Evolutionary conservation across 1,284 basidiomycete species (phyloP).

Genomic region (Rugosomyces carneus): DNA sequence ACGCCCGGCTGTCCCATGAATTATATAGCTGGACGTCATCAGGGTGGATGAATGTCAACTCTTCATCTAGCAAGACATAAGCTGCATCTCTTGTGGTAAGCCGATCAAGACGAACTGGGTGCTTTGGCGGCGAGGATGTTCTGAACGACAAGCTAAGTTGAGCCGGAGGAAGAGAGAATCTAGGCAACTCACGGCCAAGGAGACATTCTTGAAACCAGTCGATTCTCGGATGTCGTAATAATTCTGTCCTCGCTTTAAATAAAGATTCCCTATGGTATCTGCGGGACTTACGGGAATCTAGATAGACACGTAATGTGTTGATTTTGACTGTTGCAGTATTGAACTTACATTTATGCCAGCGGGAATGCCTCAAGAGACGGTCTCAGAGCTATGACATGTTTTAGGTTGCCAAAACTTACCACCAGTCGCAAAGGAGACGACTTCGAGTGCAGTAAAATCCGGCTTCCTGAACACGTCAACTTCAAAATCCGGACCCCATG

Average conservation of each 20-base stretch:
- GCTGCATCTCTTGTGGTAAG: neutral
- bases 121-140: conserved; percentile 81
- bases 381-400: neutral
- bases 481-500: conserved; percentile 81
- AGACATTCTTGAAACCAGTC: conserved; percentile 80
- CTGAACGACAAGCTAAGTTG: conserved; percentile 24
- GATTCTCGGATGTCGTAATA: conserved; percentile 79
- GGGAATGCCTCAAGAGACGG: conserved; percentile 56
- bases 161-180: neutral
- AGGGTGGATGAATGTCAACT: conserved; percentile 75
- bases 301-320: neutral
- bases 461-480: conserved; percentile 80
- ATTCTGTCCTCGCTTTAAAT: conserved; percentile 35
- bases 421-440: conserved; percentile 76
- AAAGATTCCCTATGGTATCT: neutral
- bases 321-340: neutral
- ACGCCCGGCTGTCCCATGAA: conserved; percentile 68
- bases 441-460: conserved; percentile 80
- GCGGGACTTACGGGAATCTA: conserved; percentile 56
- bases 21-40: conserved; percentile 68
- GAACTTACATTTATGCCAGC: conserved; percentile 70
- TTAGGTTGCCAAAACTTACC: conserved; percentile 34
- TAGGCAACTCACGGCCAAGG: conserved; percentile 49
- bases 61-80: conserved; percentile 47
- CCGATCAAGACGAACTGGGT: conserved; percentile 47